These are phyloP conservation scores for Wickerhamomyces sydowiorum DNA, from an alignment of 805 yeast species.

Conservation along the genomic window DNA sequence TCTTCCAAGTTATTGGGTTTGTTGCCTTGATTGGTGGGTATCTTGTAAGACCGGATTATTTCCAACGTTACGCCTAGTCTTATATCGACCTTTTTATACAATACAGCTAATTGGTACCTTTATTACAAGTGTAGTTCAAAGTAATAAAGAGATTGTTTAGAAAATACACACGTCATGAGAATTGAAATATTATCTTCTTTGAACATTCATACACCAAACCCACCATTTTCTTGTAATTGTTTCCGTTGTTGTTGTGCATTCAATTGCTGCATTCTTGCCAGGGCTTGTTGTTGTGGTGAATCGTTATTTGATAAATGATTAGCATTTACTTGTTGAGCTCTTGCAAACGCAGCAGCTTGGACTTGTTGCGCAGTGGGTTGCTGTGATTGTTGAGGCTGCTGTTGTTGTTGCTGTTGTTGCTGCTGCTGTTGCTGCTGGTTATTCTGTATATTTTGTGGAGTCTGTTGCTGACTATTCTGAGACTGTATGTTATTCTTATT, in stretches of 20 bases:
- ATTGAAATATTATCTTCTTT: too few species aligned
- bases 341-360: background rate
- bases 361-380: conserved; percentile 15
- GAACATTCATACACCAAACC: background rate
- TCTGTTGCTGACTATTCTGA: conserved; percentile 6
- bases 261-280: background rate
- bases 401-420: conserved; percentile 24
- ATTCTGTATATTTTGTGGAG: conserved; percentile 6
- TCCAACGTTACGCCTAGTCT: background rate
- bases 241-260: background rate
- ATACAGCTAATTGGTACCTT: too few species aligned
- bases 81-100: too few species aligned
- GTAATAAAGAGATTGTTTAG: too few species aligned
- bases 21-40: background rate
- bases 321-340: background rate
- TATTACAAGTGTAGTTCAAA: too few species aligned
- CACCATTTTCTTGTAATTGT: background rate
- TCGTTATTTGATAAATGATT: background rate
- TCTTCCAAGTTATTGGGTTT: conserved; percentile 11
- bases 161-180: too few species aligned
- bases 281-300: background rate
- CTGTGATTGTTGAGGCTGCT: conserved; percentile 19
- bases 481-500: conserved; percentile 14
- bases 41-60: background rate
- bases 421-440: conserved; percentile 14